Evolutionary conservation across 2,329 filamentous ascomycete species (phyloP).

Genomic region (Cladophialophora psammophila): DNA sequence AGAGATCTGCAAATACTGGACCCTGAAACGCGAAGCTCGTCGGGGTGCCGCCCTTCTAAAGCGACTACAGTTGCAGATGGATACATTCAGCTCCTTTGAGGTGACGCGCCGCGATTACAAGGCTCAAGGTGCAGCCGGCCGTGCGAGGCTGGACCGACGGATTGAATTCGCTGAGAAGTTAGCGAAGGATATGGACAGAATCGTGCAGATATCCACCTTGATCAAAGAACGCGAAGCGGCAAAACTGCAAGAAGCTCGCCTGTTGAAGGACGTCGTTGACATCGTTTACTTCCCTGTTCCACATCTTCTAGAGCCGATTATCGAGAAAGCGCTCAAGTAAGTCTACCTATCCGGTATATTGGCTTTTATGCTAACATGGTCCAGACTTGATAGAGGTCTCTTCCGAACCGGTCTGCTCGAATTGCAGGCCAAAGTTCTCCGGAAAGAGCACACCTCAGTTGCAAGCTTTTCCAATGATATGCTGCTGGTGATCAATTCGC

Average conservation of each 20-base stretch:
- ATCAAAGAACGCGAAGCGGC: conserved; percentile 77
- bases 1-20: conserved; percentile 97
- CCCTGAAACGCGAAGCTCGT: conserved; percentile 89
- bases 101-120: conserved; percentile 93
- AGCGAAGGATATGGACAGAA: conserved; percentile 76
- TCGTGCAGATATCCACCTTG: conserved; percentile 73
- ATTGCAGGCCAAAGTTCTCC: conserved; percentile 61
- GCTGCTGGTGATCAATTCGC: conserved; percentile 62
- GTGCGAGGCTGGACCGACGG: conserved; percentile 76
- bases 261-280: conserved; percentile 82
- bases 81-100: conserved; percentile 97
- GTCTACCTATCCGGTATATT: conserved; percentile 49
- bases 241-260: conserved; percentile 78
- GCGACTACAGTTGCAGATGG: conserved; percentile 90
- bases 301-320: conserved; percentile 75
- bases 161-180: conserved; percentile 80
- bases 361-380: conserved; percentile 36
- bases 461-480: conserved; percentile 67
- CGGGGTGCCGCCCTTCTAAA: conserved; percentile 91
- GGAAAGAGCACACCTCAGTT: conserved; percentile 67
- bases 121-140: conserved; percentile 88
- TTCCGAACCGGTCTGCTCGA: conserved; percentile 63
- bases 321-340: conserved; percentile 83
- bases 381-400: conserved; percentile 57
- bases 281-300: conserved; percentile 90